Conservation (phyloP, 495 filamentous ascomycete species). For the Neurospora hispaniola region DNA sequence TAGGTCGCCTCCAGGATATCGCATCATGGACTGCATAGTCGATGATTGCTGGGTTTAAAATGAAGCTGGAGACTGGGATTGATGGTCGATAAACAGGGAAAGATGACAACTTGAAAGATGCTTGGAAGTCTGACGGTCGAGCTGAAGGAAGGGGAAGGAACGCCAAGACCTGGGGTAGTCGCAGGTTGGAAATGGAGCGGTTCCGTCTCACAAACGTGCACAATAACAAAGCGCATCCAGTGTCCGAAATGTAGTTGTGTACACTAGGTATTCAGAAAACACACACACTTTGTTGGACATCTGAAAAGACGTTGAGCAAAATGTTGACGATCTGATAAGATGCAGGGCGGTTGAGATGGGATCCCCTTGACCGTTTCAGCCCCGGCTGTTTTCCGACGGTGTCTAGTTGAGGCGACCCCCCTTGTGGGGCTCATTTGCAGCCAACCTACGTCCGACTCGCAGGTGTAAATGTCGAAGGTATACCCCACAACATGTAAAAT, state of each 20-base stretch:
- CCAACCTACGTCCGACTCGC: no score
- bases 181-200: not conserved
- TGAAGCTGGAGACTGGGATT: not conserved
- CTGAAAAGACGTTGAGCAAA: not conserved
- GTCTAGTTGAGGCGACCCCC: no score
- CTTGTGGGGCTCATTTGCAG: no score
- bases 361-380: not conserved
- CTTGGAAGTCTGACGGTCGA: not conserved
- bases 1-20: slow-evolving; percentile 25
- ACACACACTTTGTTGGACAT: not conserved
- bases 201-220: no score
- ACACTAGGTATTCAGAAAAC: not conserved
- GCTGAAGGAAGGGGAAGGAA: not conserved
- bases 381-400: not conserved
- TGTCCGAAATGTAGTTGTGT: not conserved
- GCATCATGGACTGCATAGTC: slow-evolving; percentile 15
- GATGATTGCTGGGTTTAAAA: not conserved
- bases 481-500: no score
- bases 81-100: not conserved
- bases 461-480: no score
- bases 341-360: not conserved
- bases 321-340: not conserved
- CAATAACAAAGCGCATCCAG: not conserved
- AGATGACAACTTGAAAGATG: not conserved
- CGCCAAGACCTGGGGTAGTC: not conserved